Conservation (phyloP, 805 yeast species). For the Citeromyces matritensis region DNA sequence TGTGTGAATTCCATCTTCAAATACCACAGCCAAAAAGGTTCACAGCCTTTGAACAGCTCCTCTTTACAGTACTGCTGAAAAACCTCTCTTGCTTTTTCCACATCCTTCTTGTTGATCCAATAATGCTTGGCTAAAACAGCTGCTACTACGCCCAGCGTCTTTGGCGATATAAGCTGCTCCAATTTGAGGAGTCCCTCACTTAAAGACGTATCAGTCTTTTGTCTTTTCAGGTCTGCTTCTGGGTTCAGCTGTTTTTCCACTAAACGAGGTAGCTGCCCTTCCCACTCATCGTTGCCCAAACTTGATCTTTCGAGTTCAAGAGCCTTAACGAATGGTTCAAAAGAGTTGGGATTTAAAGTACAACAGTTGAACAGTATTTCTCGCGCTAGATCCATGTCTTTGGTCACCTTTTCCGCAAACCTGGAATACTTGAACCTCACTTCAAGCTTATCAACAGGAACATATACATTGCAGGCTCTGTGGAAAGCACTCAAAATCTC, state of each 20-base stretch:
- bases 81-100: constrained; percentile 10
- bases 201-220: neutral
- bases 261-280: too few species aligned
- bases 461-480: constrained; percentile 27
- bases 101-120: constrained; percentile 10
- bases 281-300: too few species aligned
- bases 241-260: too few species aligned
- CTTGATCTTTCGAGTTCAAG: too few species aligned
- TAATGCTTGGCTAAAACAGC: constrained; percentile 11
- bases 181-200: constrained; percentile 7
- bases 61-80: constrained; percentile 12
- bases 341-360: neutral
- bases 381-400: constrained; percentile 7
- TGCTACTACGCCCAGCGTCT: constrained; percentile 9
- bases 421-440: constrained; percentile 15
- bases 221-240: too few species aligned
- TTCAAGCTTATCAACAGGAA: constrained; percentile 12
- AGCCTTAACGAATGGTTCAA: too few species aligned
- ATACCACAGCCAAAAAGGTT: constrained; percentile 40
- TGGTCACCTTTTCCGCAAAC: constrained; percentile 2
- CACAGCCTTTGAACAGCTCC: constrained; percentile 20
- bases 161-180: constrained; percentile 5
- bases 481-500: constrained; percentile 23
- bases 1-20: constrained; percentile 35
- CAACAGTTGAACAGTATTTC: constrained; percentile 5